Conservation (phyloP, 2,329 filamentous ascomycete genomes). For the Cryphonectria nitschkei region DNA sequence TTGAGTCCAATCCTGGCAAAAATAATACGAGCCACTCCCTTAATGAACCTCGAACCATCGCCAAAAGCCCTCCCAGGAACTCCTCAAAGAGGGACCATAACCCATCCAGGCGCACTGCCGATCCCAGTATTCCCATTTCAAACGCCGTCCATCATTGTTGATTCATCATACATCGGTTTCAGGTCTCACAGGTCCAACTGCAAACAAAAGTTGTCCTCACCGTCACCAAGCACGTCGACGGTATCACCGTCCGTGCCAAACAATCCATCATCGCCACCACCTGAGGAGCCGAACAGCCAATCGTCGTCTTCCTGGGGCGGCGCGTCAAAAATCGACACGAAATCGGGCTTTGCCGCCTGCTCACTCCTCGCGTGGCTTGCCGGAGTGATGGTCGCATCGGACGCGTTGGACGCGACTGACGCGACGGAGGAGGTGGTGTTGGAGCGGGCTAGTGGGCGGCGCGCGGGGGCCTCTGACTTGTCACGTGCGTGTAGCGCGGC, state of each 20-base stretch:
- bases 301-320: conserved; percentile 47
- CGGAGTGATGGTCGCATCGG: conserved; percentile 53
- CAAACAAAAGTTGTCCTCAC: conserved; percentile 18
- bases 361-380: conserved; percentile 44
- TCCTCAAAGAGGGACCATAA: not conserved
- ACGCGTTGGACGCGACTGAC: conserved; percentile 36
- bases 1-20: not conserved
- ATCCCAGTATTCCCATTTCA: not conserved
- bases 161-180: not conserved
- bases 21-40: not conserved
- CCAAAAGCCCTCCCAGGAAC: not conserved
- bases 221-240: conserved; percentile 1
- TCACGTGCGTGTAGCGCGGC: conserved; percentile 45
- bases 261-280: conserved; percentile 56
- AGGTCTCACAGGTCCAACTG: conserved; percentile 15
- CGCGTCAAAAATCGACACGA: conserved; percentile 61
- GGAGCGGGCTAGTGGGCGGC: conserved; percentile 37
- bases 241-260: not conserved
- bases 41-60: not conserved
- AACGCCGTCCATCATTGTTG: not conserved
- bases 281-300: conserved; percentile 41
- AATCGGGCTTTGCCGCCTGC: conserved; percentile 45
- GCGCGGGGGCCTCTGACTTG: conserved; percentile 26
- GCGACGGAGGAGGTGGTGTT: conserved; percentile 37
- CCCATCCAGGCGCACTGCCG: conserved; percentile 8